A percentile compares a stretch with the other conserved stretches of the same genome.
These are phyloP conservation scores for Sporothrix schenckii DNA, from an alignment of 2,329 filamentous ascomycete genomes.

Conservation along the genomic window DNA sequence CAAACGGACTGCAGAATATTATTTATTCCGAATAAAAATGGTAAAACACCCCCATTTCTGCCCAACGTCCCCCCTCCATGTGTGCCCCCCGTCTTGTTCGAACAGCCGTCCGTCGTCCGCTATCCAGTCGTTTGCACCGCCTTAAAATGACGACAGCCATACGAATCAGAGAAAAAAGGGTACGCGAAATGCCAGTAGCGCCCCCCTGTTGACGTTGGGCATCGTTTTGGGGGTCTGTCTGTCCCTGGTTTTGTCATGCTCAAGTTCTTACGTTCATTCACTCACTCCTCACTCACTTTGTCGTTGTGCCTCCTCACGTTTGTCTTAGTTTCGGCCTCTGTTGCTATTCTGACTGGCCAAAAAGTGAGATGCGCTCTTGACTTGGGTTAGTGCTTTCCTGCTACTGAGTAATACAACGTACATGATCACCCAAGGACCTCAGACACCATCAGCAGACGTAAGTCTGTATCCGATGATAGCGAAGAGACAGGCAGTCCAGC, in stretches of 20 bases:
- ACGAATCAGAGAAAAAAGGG: constrained; percentile 3
- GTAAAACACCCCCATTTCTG: constrained; percentile 40
- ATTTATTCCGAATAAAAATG: not conserved
- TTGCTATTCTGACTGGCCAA: not conserved
- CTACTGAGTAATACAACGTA: not conserved
- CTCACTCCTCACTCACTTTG: constrained; percentile 6
- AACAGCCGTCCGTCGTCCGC: constrained; percentile 38
- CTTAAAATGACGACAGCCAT: constrained; percentile 22
- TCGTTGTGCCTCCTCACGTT: not conserved
- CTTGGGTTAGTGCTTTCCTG: not conserved
- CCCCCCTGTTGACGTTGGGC: constrained; percentile 24
- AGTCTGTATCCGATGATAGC: constrained; percentile 11
- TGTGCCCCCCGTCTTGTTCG: not conserved
- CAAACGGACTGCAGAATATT: not conserved
- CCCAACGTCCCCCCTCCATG: constrained; percentile 37
- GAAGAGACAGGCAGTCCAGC: not conserved
- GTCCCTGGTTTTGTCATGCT: not conserved
- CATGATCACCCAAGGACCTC: constrained; percentile 1
- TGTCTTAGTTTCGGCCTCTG: not conserved
- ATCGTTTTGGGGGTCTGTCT: not conserved
- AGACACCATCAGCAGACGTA: not conserved
- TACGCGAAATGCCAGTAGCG: not conserved
- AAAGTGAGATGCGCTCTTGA: not conserved
- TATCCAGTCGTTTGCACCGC: constrained; percentile 38
- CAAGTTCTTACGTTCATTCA: not conserved